Percentiles rank a stretch among this genome's conserved stretches.
Evolutionary conservation across 106 monocot species (phyloP).

Genomic region (Allium cepa): DNA sequence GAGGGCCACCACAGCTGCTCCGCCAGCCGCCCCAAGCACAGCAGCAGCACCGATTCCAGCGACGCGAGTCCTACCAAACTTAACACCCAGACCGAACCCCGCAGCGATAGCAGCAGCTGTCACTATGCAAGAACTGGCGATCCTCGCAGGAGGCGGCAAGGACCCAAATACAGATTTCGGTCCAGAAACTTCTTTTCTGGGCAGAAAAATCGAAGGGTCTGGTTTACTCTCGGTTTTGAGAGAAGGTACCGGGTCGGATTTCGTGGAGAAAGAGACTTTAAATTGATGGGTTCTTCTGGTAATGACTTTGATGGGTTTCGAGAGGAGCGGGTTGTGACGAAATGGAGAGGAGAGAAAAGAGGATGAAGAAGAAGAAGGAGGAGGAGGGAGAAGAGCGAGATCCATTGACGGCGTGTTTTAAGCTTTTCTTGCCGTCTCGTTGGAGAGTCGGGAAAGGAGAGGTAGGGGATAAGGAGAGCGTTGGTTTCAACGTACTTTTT

Average conservation of each 20-base stretch:
- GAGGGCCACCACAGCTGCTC: conserved; percentile 41
- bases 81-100: conserved; percentile 62
- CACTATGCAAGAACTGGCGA: conserved; percentile 40
- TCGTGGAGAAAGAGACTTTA: conserved; percentile 5
- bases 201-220: conserved; percentile 28
- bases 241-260: conserved; percentile 1
- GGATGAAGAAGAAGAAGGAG: conserved; percentile 10
- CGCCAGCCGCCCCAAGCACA: conserved; percentile 47
- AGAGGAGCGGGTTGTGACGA: conserved; percentile 5
- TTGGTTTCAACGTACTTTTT: background rate
- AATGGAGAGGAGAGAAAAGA: conserved; percentile 13
- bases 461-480: background rate
- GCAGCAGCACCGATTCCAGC: conserved; percentile 58
- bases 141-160: conserved; percentile 56
- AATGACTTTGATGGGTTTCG: background rate
- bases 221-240: background rate
- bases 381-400: background rate
- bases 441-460: background rate
- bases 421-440: background rate
- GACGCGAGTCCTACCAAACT: conserved; percentile 26
- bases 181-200: conserved; percentile 44
- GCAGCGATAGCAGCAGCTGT: conserved; percentile 54
- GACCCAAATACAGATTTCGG: conserved; percentile 40
- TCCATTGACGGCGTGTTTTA: conserved; percentile 1
- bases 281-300: background rate